Evolutionary conservation across 2,329 filamentous ascomycete species (phyloP).

Genomic region (Dactylellina leptospora): DNA sequence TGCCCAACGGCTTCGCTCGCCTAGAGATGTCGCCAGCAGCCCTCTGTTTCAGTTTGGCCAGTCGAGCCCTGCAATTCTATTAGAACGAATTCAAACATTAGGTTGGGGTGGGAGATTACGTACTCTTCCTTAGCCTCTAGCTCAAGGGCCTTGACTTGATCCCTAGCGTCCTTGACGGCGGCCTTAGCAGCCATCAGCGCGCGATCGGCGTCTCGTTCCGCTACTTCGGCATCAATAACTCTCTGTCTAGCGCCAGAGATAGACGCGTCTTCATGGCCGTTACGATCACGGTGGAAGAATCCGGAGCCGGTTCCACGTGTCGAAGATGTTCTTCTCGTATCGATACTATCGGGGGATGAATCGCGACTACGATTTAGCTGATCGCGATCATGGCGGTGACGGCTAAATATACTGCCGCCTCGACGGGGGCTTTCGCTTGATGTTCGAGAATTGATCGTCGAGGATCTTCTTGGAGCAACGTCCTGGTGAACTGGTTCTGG

Average conservation of each 20-base stretch:
- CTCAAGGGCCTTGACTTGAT: constrained; percentile 42
- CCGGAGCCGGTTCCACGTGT: constrained; percentile 28
- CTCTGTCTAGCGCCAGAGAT: constrained; percentile 38
- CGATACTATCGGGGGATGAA: constrained; percentile 36
- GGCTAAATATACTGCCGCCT: constrained; percentile 39
- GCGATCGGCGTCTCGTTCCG: constrained; percentile 47
- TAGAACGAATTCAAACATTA: neutral
- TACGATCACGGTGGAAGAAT: constrained; percentile 9
- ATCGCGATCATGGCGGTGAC: constrained; percentile 31
- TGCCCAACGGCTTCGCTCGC: constrained; percentile 36
- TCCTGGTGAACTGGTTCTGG: constrained; percentile 23
- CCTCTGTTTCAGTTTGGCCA: constrained; percentile 47
- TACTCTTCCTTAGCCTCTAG: constrained; percentile 50
- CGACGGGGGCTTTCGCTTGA: constrained; percentile 36
- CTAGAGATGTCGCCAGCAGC: constrained; percentile 48
- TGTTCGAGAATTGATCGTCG: constrained; percentile 21
- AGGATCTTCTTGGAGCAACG: constrained; percentile 25
- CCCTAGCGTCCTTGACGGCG: constrained; percentile 43
- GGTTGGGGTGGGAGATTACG: neutral
- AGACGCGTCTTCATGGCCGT: constrained; percentile 33
- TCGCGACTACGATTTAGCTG: constrained; percentile 4
- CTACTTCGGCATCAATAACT: constrained; percentile 49
- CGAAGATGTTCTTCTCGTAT: constrained; percentile 22
- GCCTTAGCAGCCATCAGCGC: constrained; percentile 38
- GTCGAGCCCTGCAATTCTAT: constrained; percentile 19